Percentiles rank a stretch among this genome's conserved stretches.
Evolutionary conservation across 2,329 filamentous ascomycete species (phyloP).

Genomic region (Neoscytalidium dimidiatum): DNA sequence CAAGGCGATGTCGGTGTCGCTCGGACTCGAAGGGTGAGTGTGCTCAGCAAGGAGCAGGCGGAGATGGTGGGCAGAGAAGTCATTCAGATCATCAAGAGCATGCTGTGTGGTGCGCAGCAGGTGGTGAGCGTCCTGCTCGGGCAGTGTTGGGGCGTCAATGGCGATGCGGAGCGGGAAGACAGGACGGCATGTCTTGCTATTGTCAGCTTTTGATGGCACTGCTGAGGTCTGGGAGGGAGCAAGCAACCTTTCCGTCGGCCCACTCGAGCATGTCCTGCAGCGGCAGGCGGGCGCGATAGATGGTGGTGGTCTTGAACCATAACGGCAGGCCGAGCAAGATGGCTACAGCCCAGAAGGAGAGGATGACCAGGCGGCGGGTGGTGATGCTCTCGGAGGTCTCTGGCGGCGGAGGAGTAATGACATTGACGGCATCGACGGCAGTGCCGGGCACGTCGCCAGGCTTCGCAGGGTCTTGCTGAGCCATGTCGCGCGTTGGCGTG

Average conservation of each 20-base stretch:
- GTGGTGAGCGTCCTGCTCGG: conserved; percentile 67
- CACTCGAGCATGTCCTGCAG: conserved; percentile 85
- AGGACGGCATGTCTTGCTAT: conserved; percentile 73
- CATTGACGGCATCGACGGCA: background rate
- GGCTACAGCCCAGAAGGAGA: conserved; percentile 90
- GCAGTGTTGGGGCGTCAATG: conserved; percentile 68
- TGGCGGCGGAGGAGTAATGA: conserved; percentile 62
- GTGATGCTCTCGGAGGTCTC: conserved; percentile 71
- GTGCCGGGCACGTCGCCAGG: background rate
- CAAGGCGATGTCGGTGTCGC: conserved; percentile 60
- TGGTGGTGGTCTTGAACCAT: conserved; percentile 95
- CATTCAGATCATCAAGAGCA: conserved; percentile 81
- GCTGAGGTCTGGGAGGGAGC: background rate
- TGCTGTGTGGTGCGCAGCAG: conserved; percentile 81
- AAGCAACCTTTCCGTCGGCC: conserved; percentile 78
- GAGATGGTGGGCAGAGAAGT: conserved; percentile 82
- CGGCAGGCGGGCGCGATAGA: conserved; percentile 83
- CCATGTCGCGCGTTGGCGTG: background rate
- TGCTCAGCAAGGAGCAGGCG: conserved; percentile 62
- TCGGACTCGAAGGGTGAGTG: conserved; percentile 21
- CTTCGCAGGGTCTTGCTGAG: background rate
- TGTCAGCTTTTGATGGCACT: conserved; percentile 20
- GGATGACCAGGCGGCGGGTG: conserved; percentile 72
- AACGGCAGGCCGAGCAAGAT: conserved; percentile 82
- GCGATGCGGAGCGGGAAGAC: conserved; percentile 85